These are phyloP conservation scores for Candida broadrunensis DNA, from an alignment of 805 yeast species.

Conservation along the genomic window DNA sequence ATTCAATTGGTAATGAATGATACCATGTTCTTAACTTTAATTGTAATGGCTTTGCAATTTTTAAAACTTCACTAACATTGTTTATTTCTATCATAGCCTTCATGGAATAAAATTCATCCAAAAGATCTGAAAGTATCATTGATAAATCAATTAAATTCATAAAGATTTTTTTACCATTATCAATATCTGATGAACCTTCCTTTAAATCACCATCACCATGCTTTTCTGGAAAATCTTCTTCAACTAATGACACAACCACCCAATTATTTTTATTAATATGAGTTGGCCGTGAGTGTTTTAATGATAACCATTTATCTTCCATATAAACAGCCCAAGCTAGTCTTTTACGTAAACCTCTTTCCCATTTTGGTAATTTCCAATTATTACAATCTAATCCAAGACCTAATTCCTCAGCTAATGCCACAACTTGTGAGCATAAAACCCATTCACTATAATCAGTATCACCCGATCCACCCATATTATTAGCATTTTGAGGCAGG, in stretches of 20 bases:
- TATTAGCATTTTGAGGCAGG: not conserved
- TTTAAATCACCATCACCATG: slow-evolving; percentile 50
- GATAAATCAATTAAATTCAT: slow-evolving; percentile 65
- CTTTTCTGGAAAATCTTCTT: slow-evolving; percentile 78
- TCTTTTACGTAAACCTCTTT: slow-evolving; percentile 79
- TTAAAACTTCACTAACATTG: slow-evolving; percentile 65
- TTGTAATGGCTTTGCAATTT: slow-evolving; percentile 79
- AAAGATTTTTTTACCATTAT: slow-evolving; percentile 67
- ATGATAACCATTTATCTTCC: slow-evolving; percentile 88
- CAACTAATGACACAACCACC: slow-evolving; percentile 66
- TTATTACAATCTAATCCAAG: slow-evolving; percentile 84
- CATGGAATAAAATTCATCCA: slow-evolving; percentile 71
- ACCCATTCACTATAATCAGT: slow-evolving; percentile 73
- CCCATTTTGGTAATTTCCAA: slow-evolving; percentile 97
- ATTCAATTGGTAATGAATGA: slow-evolving; percentile 61
- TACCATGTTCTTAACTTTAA: slow-evolving; percentile 71
- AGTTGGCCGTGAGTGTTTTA: slow-evolving; percentile 81
- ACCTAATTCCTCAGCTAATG: slow-evolving; percentile 87
- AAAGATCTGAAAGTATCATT: slow-evolving; percentile 66
- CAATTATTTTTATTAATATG: slow-evolving; percentile 75
- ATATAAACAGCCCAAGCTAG: slow-evolving; percentile 94
- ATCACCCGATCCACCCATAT: slow-evolving; percentile 14
- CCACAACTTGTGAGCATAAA: slow-evolving; percentile 79
- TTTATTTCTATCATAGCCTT: slow-evolving; percentile 54
- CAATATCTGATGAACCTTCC: slow-evolving; percentile 66